Percentiles rank a stretch among this genome's conserved stretches.
phyloP scores from a whole-genome alignment of 495 filamentous ascomycete species.

The Cercophora newfieldiana region DNA sequence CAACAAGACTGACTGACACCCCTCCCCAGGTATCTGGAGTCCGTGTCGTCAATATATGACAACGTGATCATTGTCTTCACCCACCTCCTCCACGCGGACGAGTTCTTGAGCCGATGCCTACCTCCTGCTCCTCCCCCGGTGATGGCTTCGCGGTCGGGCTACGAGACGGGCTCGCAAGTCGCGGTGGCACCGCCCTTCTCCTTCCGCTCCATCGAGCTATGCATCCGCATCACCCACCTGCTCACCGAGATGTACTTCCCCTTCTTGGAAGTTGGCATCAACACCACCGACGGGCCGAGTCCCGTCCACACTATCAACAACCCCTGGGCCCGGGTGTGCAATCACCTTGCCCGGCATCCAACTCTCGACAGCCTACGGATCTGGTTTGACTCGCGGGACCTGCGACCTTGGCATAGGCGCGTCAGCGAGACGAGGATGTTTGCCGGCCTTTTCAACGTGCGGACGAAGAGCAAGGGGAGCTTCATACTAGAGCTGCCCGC shows the following conservation, averaged over 20 bases:
- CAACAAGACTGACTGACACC: not conserved
- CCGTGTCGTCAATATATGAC: constrained; percentile 25
- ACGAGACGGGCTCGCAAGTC: no score
- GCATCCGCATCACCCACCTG: constrained; percentile 23
- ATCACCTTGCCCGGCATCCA: constrained; percentile 11
- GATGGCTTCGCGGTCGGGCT: no score
- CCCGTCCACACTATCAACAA: constrained; percentile 20
- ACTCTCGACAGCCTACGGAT: constrained; percentile 24
- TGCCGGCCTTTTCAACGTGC: constrained; percentile 16
- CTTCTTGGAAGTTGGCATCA: constrained; percentile 14
- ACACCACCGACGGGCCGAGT: not conserved
- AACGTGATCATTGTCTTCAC: constrained; percentile 32
- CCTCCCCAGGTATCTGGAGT: constrained; percentile 29
- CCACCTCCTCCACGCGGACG: constrained; percentile 20
- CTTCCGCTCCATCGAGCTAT: constrained; percentile 26
- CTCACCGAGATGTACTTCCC: constrained; percentile 31
- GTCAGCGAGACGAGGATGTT: constrained; percentile 31
- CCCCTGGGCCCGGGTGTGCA: constrained; percentile 30
- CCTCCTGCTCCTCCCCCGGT: not conserved
- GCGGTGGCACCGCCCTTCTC: not conserved
- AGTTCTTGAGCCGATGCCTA: constrained; percentile 27
- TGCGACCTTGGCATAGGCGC: constrained; percentile 31
- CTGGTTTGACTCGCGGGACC: constrained; percentile 34
- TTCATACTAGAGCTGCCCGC: constrained; percentile 28
- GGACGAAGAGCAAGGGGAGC: constrained; percentile 1